A percentile compares a stretch with the other conserved stretches of the same genome.
Conservation (phyloP, 2,329 filamentous ascomycete species). For the Aspergillus carbonarius region DNA sequence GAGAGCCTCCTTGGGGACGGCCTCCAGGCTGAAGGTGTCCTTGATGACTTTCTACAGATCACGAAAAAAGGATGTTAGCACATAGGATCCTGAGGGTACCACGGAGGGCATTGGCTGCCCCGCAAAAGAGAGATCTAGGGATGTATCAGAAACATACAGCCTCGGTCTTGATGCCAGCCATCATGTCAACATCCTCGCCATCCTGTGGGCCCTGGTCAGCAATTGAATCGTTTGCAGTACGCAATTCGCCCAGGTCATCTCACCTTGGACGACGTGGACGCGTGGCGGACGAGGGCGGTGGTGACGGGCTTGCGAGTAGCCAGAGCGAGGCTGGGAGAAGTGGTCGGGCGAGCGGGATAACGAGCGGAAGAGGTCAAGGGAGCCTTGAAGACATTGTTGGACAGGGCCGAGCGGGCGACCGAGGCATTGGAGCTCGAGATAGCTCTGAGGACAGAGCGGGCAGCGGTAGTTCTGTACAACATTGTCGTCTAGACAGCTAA, state of each 20-base stretch:
- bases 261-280: conserved; percentile 51
- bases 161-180: conserved; percentile 54
- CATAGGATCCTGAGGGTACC: not conserved
- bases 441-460: conserved; percentile 47
- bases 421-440: conserved; percentile 45
- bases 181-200: conserved; percentile 50
- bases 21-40: conserved; percentile 65
- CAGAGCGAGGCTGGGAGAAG: conserved; percentile 43
- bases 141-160: conserved; percentile 52
- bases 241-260: conserved; percentile 5
- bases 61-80: not conserved
- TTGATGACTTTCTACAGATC: conserved; percentile 59
- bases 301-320: conserved; percentile 47
- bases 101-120: not conserved
- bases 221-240: conserved; percentile 42
- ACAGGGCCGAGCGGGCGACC: conserved; percentile 41
- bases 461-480: conserved; percentile 47
- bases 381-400: conserved; percentile 45
- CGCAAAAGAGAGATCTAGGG: conserved; percentile 7
- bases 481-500: conserved; percentile 40
- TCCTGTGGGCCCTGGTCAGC: conserved; percentile 48
- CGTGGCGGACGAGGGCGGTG: conserved; percentile 51
- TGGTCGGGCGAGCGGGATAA: conserved; percentile 34
- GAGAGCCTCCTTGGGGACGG: conserved; percentile 67
- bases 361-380: conserved; percentile 46